These are phyloP conservation scores for Suillus alpinus DNA, from an alignment of 768 basidiomycete genomes.

Conservation along the genomic window DNA sequence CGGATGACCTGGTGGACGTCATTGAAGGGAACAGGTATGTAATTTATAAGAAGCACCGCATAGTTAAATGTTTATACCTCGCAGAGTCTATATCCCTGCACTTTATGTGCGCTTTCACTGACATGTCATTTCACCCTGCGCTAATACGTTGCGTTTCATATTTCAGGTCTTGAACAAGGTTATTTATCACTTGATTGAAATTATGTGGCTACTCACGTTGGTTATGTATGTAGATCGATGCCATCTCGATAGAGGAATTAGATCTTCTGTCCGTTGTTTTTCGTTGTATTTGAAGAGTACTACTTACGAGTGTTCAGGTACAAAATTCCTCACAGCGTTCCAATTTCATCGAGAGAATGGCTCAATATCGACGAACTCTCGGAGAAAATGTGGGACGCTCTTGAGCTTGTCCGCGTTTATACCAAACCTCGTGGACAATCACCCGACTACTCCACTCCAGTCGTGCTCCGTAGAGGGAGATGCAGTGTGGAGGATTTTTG, in stretches of 20 bases:
- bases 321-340: slow-evolving; percentile 94
- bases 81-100: slow-evolving; percentile 88
- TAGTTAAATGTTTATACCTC: slow-evolving; percentile 1
- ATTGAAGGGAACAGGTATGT: slow-evolving; percentile 88
- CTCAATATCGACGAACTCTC: slow-evolving; percentile 94
- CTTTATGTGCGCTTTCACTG: slow-evolving; percentile 62
- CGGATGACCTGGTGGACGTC: slow-evolving; percentile 96
- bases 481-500: slow-evolving; percentile 87
- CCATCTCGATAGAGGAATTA: slow-evolving; percentile 96
- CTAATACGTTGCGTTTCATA: slow-evolving; percentile 1
- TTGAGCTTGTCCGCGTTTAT: slow-evolving; percentile 93
- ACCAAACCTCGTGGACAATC: slow-evolving; percentile 90
- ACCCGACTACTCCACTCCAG: slow-evolving; percentile 90
- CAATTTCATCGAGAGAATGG: slow-evolving; percentile 92
- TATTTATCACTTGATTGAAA: slow-evolving; percentile 6
- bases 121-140: neutral
- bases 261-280: slow-evolving; percentile 67
- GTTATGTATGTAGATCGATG: slow-evolving; percentile 72
- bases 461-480: slow-evolving; percentile 70
- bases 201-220: slow-evolving; percentile 2
- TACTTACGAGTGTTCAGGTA: slow-evolving; percentile 44
- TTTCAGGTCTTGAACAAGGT: slow-evolving; percentile 82
- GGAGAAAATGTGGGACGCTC: slow-evolving; percentile 89
- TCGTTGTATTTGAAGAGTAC: neutral
- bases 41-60: neutral